These are phyloP conservation scores for Rhizomucor pusillus DNA, from an alignment of 371 early-diverging fungal species.

Conservation along the genomic window DNA sequence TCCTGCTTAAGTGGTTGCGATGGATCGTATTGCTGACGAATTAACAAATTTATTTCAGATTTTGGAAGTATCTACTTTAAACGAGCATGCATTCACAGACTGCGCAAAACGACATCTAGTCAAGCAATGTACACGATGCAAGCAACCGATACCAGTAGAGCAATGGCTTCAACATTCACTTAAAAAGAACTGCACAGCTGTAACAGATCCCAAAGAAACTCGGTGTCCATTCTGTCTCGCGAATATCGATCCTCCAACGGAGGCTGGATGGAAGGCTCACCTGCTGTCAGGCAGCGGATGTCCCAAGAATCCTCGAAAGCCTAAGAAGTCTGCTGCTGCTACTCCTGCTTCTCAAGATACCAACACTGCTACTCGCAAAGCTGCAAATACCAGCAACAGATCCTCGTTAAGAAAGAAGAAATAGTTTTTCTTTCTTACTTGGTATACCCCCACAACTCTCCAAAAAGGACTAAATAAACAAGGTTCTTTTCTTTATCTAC, in stretches of 20 bases:
- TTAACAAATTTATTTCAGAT: conserved; percentile 46
- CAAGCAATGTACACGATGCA: conserved; percentile 65
- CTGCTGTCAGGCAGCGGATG: conserved; percentile 58
- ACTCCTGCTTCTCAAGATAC: neutral
- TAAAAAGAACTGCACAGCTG: conserved; percentile 41
- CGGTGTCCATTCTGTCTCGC: conserved; percentile 68
- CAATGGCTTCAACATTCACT: conserved; percentile 58
- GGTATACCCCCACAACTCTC: no score
- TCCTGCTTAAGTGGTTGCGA: no score
- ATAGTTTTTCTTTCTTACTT: no score
- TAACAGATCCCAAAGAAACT: conserved; percentile 20
- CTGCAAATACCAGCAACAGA: no score
- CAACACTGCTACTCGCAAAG: no score
- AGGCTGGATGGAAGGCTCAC: conserved; percentile 68
- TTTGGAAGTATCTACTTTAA: conserved; percentile 68
- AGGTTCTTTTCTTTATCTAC: no score
- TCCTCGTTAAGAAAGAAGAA: no score
- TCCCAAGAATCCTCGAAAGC: conserved; percentile 37
- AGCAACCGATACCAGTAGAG: conserved; percentile 58
- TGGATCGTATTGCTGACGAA: neutral
- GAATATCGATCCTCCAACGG: conserved; percentile 54
- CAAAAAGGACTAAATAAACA: no score
- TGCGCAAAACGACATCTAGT: conserved; percentile 63
- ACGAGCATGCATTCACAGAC: conserved; percentile 44
- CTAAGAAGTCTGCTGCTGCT: conserved; percentile 9